Percentiles rank a stretch among this genome's conserved stretches.
Evolutionary conservation across 2,329 filamentous ascomycete genomes (phyloP).

Genomic region (Alternaria alternata): DNA sequence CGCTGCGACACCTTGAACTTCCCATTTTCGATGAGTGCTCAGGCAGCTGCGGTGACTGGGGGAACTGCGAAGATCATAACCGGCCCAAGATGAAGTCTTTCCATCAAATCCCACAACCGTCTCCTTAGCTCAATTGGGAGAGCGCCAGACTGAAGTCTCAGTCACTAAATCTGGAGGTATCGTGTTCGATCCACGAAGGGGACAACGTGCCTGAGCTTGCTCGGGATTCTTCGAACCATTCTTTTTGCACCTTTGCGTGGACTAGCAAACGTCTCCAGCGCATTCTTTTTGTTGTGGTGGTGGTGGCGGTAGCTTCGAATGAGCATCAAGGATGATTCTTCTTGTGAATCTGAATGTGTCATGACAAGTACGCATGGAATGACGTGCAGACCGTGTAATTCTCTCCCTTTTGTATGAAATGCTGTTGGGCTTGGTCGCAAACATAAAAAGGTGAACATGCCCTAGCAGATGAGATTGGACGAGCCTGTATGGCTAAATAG

Average conservation of each 20-base stretch:
- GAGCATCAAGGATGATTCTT: background rate
- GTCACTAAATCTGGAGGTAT: constrained; percentile 30
- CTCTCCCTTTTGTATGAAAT: background rate
- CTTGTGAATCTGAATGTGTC: background rate
- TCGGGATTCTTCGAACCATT: constrained; percentile 22
- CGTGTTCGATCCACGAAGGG: constrained; percentile 30
- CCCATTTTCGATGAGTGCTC: too few relatives aligned
- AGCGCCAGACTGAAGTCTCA: constrained; percentile 31
- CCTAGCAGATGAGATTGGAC: background rate
- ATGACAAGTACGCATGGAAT: background rate
- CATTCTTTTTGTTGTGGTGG: background rate
- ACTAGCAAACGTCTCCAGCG: fast-evolving
- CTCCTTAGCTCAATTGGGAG: constrained; percentile 32
- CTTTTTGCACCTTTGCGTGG: background rate
- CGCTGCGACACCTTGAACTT: background rate
- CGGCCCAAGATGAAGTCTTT: fast-evolving
- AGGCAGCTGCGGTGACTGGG: too few relatives aligned
- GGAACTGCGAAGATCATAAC: fast-evolving
- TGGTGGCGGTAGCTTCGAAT: background rate
- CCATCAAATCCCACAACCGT: constrained; percentile 20
- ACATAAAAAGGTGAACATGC: background rate
- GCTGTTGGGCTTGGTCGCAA: background rate
- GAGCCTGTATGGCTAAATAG: background rate
- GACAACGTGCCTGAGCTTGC: constrained; percentile 26
- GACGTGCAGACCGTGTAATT: background rate